Conservation (phyloP, 1,284 basidiomycete genomes). For the Afroboletus lepidellus region DNA sequence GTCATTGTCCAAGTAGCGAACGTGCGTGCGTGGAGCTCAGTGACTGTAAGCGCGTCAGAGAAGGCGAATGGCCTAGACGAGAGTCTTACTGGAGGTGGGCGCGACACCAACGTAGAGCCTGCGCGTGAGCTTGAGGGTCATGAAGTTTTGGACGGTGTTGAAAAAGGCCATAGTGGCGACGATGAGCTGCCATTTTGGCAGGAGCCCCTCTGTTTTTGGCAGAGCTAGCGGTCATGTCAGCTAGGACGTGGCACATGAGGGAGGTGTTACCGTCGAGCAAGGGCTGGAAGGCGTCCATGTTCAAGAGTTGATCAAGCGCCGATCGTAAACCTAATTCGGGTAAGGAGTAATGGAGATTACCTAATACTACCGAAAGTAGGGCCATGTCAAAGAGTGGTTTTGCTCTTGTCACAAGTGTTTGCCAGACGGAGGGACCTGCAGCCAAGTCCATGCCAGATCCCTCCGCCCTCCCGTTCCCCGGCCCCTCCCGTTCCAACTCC, state of each 20-base stretch:
- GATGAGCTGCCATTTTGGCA: conserved; percentile 86
- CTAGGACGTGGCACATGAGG: neutral
- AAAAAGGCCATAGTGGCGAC: conserved; percentile 75
- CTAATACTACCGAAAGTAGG: conserved; percentile 29
- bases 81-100: conserved; percentile 40
- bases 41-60: conserved; percentile 53
- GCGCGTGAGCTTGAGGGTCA: conserved; percentile 74
- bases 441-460: conserved; percentile 33
- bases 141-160: conserved; percentile 83
- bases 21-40: conserved; percentile 78
- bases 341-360: conserved; percentile 17
- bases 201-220: conserved; percentile 62
- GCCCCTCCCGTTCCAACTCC: conserved; percentile 43
- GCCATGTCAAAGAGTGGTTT: conserved; percentile 22
- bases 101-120: conserved; percentile 70
- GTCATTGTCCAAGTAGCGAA: conserved; percentile 89
- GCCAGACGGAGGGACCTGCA: conserved; percentile 24
- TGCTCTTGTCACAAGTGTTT: conserved; percentile 20
- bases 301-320: conserved; percentile 1
- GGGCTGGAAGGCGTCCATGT: conserved; percentile 17
- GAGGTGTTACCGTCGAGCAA: conserved; percentile 25
- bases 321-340: conserved; percentile 15
- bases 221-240: conserved; percentile 42
- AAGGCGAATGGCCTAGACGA: neutral
- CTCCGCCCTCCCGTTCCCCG: conserved; percentile 25